A percentile compares a stretch with the other conserved stretches of the same genome.
Conservation (phyloP, 2,329 filamentous ascomycete species). For the Aspergillus persii region DNA sequence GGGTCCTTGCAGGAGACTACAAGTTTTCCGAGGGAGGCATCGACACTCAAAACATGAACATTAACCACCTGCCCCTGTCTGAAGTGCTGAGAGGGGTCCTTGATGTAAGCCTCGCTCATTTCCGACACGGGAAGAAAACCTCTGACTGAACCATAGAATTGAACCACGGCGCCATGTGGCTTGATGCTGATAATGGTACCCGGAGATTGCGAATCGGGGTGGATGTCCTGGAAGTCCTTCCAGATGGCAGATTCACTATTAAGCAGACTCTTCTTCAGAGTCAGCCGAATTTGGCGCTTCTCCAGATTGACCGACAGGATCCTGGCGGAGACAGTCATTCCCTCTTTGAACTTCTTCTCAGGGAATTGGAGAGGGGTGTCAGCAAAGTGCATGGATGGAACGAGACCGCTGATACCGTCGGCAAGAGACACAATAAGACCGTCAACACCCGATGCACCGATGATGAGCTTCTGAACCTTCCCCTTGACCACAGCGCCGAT, state of each 20-base stretch:
- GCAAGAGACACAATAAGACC: constrained; percentile 81
- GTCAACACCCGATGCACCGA: constrained; percentile 73
- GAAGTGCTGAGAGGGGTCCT: constrained; percentile 86
- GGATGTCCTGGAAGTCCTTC: constrained; percentile 71
- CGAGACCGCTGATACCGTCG: constrained; percentile 84
- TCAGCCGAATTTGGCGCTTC: constrained; percentile 78
- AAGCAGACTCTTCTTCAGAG: constrained; percentile 89
- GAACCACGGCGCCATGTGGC: constrained; percentile 76
- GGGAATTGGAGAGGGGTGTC: constrained; percentile 86
- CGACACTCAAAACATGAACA: constrained; percentile 80
- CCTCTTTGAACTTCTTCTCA: constrained; percentile 92
- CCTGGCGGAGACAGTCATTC: constrained; percentile 77
- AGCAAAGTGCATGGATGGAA: constrained; percentile 82
- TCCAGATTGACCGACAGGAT: constrained; percentile 76
- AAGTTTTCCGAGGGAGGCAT: constrained; percentile 68
- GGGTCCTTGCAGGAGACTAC: constrained; percentile 93
- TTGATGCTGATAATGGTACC: constrained; percentile 85
- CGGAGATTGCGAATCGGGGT: constrained; percentile 72
- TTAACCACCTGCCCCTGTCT: constrained; percentile 85
- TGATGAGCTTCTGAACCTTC: constrained; percentile 78
- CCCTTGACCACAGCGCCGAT: constrained; percentile 78
- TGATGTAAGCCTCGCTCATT: constrained; percentile 97
- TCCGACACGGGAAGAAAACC: constrained; percentile 91
- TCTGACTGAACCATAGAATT: constrained; percentile 81
- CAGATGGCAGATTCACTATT: constrained; percentile 83